phyloP scores from a whole-genome alignment of 73 alveolate species.

The Blepharisma stoltei region DNA sequence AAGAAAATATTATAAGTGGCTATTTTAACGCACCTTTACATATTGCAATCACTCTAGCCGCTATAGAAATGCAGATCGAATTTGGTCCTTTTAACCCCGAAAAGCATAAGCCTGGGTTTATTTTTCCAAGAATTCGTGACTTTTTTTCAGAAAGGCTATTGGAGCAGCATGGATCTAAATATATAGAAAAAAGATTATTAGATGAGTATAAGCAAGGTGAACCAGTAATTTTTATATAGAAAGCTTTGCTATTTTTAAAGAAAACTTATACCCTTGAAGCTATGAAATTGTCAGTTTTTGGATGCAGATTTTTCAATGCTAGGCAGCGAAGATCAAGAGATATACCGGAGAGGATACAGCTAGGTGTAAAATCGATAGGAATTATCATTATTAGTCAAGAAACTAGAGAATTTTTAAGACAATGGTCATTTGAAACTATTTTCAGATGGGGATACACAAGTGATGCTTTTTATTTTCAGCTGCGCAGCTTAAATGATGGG shows the following conservation, averaged over 20 bases:
- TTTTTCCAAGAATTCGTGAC: slow-evolving; percentile 7
- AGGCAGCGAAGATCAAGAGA: neutral
- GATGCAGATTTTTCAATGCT: slow-evolving; percentile 27
- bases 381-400: neutral
- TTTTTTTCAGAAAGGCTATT: neutral
- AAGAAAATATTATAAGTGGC: slow-evolving; percentile 8
- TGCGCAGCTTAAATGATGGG: neutral
- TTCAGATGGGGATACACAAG: slow-evolving; percentile 1
- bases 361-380: slow-evolving; percentile 12
- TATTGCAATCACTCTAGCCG: neutral
- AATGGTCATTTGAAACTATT: slow-evolving; percentile 2
- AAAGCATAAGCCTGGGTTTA: slow-evolving; percentile 19
- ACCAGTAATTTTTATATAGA: slow-evolving; percentile 16
- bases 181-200: neutral
- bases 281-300: slow-evolving; percentile 19
- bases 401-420: slow-evolving; percentile 22
- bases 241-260: neutral
- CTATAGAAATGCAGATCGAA: slow-evolving; percentile 26
- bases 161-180: neutral
- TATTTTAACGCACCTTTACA: neutral
- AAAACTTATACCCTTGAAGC: slow-evolving; percentile 15
- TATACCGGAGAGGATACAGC: neutral
- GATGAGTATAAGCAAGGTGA: neutral
- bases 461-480: slow-evolving; percentile 16
- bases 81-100: slow-evolving; percentile 13